phyloP scores from a whole-genome alignment of 2,329 filamentous ascomycete species.

The Neofusicoccum laricinum region DNA sequence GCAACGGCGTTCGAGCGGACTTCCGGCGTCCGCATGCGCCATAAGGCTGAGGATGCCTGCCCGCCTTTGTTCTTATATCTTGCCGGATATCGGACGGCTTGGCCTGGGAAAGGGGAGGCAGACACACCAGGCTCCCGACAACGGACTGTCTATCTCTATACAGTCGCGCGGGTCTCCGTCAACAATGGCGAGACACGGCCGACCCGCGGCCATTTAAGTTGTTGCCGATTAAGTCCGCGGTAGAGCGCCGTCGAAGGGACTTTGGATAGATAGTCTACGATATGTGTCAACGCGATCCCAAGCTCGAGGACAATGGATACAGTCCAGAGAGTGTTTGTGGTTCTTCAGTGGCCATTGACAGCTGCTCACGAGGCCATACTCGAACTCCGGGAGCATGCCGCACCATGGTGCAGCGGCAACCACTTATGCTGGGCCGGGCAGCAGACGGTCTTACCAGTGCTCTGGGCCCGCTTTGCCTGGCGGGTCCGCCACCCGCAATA shows the following conservation, averaged over 20 bases:
- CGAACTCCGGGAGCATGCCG: not conserved
- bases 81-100: not conserved
- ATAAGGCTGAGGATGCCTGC: not conserved
- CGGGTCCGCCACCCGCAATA: slow-evolving; percentile 1
- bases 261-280: not conserved
- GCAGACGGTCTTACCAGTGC: not conserved
- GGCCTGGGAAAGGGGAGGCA: not conserved
- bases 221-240: not conserved
- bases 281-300: too few species aligned
- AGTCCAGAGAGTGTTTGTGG: not conserved
- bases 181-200: not conserved
- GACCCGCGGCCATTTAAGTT: not conserved
- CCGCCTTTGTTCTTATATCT: not conserved
- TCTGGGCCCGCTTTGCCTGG: slow-evolving; percentile 4
- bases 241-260: not conserved
- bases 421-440: not conserved
- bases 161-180: not conserved
- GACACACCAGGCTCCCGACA: not conserved
- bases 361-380: too few species aligned
- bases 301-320: not conserved
- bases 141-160: slow-evolving; percentile 1
- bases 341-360: not conserved
- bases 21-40: not conserved
- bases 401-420: not conserved
- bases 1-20: slow-evolving; percentile 5